Evolutionary conservation across 192 early-diverging fungal genomes (phyloP).

Genomic region (Backusella macrospora): DNA sequence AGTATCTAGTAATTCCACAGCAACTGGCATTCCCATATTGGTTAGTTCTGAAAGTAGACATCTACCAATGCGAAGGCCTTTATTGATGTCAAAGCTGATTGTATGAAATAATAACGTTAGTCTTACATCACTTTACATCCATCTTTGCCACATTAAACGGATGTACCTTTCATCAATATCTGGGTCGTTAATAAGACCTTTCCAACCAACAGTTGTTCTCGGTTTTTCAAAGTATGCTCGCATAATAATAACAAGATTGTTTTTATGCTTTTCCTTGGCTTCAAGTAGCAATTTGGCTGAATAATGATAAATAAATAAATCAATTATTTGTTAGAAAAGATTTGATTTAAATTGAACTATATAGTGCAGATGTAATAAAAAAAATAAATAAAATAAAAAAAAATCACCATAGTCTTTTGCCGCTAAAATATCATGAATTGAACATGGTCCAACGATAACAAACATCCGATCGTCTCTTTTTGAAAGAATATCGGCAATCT

Average conservation of each 20-base stretch:
- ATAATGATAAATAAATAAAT: no score
- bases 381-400: not conserved
- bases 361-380: not conserved
- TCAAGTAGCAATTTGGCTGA: conserved; percentile 26
- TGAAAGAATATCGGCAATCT: conserved; percentile 72
- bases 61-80: conserved; percentile 87
- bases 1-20: conserved; percentile 91
- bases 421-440: conserved; percentile 88
- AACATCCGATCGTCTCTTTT: conserved; percentile 85
- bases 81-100: conserved; percentile 90
- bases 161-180: conserved; percentile 60
- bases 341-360: not conserved
- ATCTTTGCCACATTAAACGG: not conserved
- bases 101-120: not conserved
- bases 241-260: conserved; percentile 91
- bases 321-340: not conserved
- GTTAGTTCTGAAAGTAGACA: conserved; percentile 80
- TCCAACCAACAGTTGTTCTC: conserved; percentile 93
- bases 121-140: not conserved
- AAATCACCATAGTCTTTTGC: conserved; percentile 79
- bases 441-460: conserved; percentile 92
- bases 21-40: conserved; percentile 81
- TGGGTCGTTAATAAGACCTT: conserved; percentile 84
- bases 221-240: conserved; percentile 99
- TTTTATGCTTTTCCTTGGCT: conserved; percentile 57